A percentile compares a stretch with the other conserved stretches of the same genome.
These are phyloP conservation scores for Amaranthus palmeri DNA, from an alignment of 148 eudicot genomes.

Conservation along the genomic window DNA sequence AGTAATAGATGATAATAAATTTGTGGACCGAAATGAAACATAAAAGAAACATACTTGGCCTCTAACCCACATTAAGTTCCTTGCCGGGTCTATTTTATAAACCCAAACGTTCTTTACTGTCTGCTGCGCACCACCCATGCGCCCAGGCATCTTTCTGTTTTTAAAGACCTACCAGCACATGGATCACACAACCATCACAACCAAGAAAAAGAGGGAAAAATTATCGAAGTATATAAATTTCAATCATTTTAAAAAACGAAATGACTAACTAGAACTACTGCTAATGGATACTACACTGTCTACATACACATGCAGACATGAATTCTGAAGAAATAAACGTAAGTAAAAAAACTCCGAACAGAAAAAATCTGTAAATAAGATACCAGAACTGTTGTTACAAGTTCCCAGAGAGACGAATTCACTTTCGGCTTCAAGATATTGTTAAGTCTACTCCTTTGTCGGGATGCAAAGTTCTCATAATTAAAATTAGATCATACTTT, in stretches of 20 bases:
- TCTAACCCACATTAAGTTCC: slow-evolving; percentile 90
- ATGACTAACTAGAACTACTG: no score
- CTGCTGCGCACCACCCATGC: slow-evolving; percentile 73
- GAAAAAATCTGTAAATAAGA: not conserved
- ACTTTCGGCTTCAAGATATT: not conserved
- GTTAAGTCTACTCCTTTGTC: not conserved
- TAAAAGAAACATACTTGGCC: slow-evolving; percentile 68
- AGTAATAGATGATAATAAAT: not conserved
- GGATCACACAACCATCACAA: slow-evolving; percentile 10
- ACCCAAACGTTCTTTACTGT: slow-evolving; percentile 91
- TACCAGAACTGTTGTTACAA: not conserved
- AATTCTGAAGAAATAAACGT: not conserved
- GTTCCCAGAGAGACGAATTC: not conserved
- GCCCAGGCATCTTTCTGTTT: slow-evolving; percentile 91
- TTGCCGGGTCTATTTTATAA: slow-evolving; percentile 78
- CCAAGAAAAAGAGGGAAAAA: not conserved
- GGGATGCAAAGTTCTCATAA: not conserved
- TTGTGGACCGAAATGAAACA: not conserved
- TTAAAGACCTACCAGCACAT: slow-evolving; percentile 53
- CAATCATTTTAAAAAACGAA: not conserved
- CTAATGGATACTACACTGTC: not conserved
- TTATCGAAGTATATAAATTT: not conserved
- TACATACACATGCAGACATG: not conserved
- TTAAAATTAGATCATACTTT: no score
- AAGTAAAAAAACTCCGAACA: no score